Evolutionary conservation across 2,329 filamentous ascomycete genomes (phyloP).

Genomic region (Pseudopyricularia javanii): DNA sequence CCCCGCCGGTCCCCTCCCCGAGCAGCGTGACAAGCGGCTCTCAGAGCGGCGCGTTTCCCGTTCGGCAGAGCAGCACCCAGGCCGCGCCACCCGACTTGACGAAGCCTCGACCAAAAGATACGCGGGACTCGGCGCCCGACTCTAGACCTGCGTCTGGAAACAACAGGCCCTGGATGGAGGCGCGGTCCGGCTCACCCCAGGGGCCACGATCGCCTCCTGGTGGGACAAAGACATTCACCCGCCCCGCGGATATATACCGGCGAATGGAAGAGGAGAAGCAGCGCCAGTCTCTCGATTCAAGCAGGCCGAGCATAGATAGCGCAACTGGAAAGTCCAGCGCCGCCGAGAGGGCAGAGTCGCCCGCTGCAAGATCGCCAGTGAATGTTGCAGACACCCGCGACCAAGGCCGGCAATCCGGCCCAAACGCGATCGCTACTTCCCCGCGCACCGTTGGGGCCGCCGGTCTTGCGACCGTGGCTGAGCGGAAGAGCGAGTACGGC

Average conservation of each 20-base stretch:
- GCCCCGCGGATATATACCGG: constrained; percentile 68
- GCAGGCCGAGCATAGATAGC: constrained; percentile 43
- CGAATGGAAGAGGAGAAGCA: constrained; percentile 55
- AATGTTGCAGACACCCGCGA: constrained; percentile 4
- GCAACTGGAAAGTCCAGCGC: constrained; percentile 17
- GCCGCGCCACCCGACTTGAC: constrained; percentile 15
- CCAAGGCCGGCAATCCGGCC: constrained; percentile 9
- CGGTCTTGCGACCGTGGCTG: constrained; percentile 39
- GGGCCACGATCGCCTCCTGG: constrained; percentile 20
- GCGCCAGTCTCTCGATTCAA: constrained; percentile 42
- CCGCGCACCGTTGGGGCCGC: constrained; percentile 15
- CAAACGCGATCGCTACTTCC: constrained; percentile 18
- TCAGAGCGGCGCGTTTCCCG: constrained; percentile 32
- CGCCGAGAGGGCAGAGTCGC: constrained; percentile 13
- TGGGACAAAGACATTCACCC: constrained; percentile 48
- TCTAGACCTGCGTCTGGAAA: constrained; percentile 17
- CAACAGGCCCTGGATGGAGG: constrained; percentile 18
- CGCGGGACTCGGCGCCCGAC: background rate
- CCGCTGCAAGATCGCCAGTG: background rate
- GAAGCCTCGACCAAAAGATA: constrained; percentile 1
- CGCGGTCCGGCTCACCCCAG: constrained; percentile 26
- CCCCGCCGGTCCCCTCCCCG: background rate
- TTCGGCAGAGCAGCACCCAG: constrained; percentile 47
- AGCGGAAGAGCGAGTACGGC: constrained; percentile 47
- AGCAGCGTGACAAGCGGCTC: constrained; percentile 7